Evolutionary conservation across 768 basidiomycete genomes (phyloP).

Genomic region (Lactarius psammicola): DNA sequence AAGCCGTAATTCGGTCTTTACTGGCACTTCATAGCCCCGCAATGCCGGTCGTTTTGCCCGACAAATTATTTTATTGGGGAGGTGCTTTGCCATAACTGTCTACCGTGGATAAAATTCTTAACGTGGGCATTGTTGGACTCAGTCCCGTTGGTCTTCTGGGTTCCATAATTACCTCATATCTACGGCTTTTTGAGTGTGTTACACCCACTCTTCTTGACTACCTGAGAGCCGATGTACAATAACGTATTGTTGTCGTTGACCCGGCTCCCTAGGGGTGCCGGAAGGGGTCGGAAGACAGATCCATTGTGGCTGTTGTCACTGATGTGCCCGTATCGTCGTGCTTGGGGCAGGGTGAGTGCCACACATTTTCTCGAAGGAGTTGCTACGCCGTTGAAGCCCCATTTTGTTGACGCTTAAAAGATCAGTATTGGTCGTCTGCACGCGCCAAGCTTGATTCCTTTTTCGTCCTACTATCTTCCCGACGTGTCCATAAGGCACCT

Average conservation of each 20-base stretch:
- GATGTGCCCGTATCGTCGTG: slow-evolving; percentile 50
- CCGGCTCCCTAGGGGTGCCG: slow-evolving; percentile 44
- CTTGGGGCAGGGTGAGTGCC: slow-evolving; percentile 63
- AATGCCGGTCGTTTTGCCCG: slow-evolving; percentile 25
- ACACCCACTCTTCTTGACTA: slow-evolving; percentile 62
- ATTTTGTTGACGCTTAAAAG: slow-evolving; percentile 3
- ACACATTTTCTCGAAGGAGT: slow-evolving; percentile 64
- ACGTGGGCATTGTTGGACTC: slow-evolving; percentile 67
- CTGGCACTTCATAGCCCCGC: slow-evolving; percentile 59
- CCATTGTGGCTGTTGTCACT: slow-evolving; percentile 51
- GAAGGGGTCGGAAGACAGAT: slow-evolving; percentile 38
- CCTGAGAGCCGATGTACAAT: slow-evolving; percentile 46
- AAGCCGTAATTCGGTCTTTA: slow-evolving; percentile 61
- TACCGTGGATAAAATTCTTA: slow-evolving; percentile 51
- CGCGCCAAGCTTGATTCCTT: slow-evolving; percentile 62
- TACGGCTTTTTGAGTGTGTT: slow-evolving; percentile 47
- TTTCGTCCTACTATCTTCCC: slow-evolving; percentile 67
- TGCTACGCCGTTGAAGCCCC: slow-evolving; percentile 15
- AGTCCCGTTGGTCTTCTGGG: slow-evolving; percentile 74
- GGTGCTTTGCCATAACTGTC: slow-evolving; percentile 35
- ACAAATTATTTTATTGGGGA: not conserved
- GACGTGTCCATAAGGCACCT: slow-evolving; percentile 63
- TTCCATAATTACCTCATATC: slow-evolving; percentile 7
- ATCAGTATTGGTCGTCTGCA: slow-evolving; percentile 60
- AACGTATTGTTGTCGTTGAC: slow-evolving; percentile 64